A percentile compares a stretch with the other conserved stretches of the same genome.
Conservation (phyloP, 768 basidiomycete species). For the Mycena floridula region DNA sequence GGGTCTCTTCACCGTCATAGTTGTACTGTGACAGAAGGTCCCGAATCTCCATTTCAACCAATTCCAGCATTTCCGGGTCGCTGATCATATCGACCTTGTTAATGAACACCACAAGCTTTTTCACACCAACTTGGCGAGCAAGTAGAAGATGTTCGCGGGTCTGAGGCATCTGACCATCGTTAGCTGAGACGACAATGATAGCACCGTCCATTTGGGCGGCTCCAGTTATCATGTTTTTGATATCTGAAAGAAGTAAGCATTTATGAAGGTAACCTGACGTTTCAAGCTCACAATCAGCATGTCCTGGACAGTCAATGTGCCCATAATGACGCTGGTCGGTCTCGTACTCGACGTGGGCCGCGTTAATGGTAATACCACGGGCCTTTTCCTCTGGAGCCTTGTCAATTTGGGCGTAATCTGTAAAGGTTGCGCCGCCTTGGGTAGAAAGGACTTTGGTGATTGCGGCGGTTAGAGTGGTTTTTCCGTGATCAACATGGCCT, state of each 20-base stretch:
- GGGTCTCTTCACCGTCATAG: constrained; percentile 95
- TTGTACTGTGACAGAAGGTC: constrained; percentile 89
- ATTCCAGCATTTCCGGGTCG: constrained; percentile 97
- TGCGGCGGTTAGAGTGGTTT: constrained; percentile 93
- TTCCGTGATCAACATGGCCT: constrained; percentile 98
- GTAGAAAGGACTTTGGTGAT: constrained; percentile 90
- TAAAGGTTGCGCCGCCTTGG: constrained; percentile 75
- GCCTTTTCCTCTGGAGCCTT: constrained; percentile 99
- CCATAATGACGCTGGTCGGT: constrained; percentile 87
- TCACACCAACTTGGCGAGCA: constrained; percentile 96
- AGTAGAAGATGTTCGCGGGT: constrained; percentile 97
- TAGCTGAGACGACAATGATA: constrained; percentile 95
- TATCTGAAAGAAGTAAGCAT: constrained; percentile 43
- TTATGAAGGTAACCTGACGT: constrained; percentile 1
- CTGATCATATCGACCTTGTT: constrained; percentile 98
- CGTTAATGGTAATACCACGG: constrained; percentile 99
- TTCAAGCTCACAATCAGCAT: constrained; percentile 81
- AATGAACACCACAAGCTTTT: constrained; percentile 96
- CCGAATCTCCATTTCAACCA: constrained; percentile 99
- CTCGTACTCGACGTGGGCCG: constrained; percentile 98
- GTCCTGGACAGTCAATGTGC: constrained; percentile 96
- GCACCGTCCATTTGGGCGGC: constrained; percentile 97
- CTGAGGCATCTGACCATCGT: constrained; percentile 99
- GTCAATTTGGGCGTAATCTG: constrained; percentile 97
- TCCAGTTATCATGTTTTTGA: constrained; percentile 99